Percentiles rank a stretch among this genome's conserved stretches.
These are phyloP conservation scores for Dendrobium officinale DNA, from an alignment of 106 monocot species.

Conservation along the genomic window DNA sequence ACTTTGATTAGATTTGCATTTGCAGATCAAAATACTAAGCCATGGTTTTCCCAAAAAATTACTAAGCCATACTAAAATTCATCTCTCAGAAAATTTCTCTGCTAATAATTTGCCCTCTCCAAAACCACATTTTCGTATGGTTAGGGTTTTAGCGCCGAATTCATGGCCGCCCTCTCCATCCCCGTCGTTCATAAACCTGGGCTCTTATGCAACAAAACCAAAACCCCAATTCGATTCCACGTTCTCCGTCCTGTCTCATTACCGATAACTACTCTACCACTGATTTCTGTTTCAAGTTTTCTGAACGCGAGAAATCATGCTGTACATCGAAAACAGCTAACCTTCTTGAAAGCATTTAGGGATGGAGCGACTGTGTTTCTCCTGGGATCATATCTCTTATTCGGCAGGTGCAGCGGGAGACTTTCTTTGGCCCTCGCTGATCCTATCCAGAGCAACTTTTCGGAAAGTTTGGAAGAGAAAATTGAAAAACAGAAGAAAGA, in stretches of 20 bases:
- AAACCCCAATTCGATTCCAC: slow-evolving; percentile 5
- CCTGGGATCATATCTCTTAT: slow-evolving; percentile 30
- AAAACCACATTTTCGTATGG: too few species aligned
- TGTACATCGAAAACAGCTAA: background rate
- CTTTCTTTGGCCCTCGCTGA: slow-evolving; percentile 23
- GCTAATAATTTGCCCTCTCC: too few species aligned
- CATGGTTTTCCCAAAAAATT: too few species aligned
- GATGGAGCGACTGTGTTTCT: slow-evolving; percentile 19
- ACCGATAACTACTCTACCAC: background rate
- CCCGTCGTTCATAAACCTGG: background rate
- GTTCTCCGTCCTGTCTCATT: background rate
- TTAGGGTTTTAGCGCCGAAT: slow-evolving; percentile 1
- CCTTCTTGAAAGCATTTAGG: background rate
- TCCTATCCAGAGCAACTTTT: slow-evolving; percentile 9
- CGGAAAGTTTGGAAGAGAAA: slow-evolving; percentile 12
- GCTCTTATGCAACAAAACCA: background rate
- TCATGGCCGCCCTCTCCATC: background rate
- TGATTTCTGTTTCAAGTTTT: background rate
- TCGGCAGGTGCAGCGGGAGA: slow-evolving; percentile 16
- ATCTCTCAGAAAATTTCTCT: too few species aligned
- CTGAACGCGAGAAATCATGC: background rate
- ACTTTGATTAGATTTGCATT: too few species aligned
- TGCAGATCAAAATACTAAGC: too few species aligned
- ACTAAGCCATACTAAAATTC: too few species aligned
- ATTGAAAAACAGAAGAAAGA: slow-evolving; percentile 8